A percentile compares a stretch with the other conserved stretches of the same genome.
Conservation (phyloP, 805 yeast genomes). For the Cyberlindnera japonica region DNA sequence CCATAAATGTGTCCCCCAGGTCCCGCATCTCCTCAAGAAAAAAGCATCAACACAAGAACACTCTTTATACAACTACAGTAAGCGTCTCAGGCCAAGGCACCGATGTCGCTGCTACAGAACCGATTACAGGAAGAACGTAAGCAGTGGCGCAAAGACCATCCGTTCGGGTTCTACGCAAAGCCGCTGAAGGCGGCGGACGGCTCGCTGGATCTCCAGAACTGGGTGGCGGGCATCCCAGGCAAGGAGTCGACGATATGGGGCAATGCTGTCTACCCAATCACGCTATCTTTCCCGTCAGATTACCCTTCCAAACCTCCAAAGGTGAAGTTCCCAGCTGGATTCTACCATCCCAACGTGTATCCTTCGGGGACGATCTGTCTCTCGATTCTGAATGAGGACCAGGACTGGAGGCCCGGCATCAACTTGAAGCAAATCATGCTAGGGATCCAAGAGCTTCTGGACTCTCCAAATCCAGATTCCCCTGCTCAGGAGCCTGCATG, state of each 20-base stretch:
- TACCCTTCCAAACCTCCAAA: conserved; percentile 97
- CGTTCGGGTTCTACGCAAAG: conserved; percentile 94
- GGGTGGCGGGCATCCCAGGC: conserved; percentile 98
- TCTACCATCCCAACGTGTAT: conserved; percentile 96
- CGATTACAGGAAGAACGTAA: conserved; percentile 93
- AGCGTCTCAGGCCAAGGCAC: neutral
- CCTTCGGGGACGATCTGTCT: conserved; percentile 97
- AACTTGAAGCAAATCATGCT: conserved; percentile 83
- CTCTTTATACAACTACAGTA: neutral
- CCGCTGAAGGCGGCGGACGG: conserved; percentile 83
- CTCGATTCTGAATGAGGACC: conserved; percentile 87
- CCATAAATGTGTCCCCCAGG: too few relatives aligned
- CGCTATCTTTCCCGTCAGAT: conserved; percentile 80
- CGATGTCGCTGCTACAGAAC: conserved; percentile 28
- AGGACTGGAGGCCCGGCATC: conserved; percentile 98
- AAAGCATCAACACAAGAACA: neutral
- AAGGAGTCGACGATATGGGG: conserved; percentile 84
- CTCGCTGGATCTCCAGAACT: conserved; percentile 71
- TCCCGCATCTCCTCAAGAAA: too few relatives aligned
- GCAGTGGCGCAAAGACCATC: conserved; percentile 98
- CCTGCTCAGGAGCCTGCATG: conserved; percentile 99
- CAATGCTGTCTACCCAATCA: conserved; percentile 82
- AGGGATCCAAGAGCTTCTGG: conserved; percentile 89
- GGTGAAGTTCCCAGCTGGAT: conserved; percentile 81
- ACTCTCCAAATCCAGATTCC: conserved; percentile 87